Evolutionary conservation across 177 flowering plant genomes (phyloP).

Genomic region (Vitis hybrid): DNA sequence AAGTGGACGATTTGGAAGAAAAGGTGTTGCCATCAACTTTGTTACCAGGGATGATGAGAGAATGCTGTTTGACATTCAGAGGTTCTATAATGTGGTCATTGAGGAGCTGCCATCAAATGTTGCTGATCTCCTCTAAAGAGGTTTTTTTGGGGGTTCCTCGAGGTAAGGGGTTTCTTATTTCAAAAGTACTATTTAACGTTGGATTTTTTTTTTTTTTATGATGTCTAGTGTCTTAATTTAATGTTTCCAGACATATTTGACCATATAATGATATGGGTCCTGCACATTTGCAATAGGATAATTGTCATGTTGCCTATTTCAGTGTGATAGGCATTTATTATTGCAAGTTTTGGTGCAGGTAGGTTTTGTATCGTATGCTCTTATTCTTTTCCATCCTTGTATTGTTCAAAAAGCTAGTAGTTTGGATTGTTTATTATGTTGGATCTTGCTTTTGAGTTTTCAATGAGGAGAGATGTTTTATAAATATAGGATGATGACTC

Average conservation of each 20-base stretch:
- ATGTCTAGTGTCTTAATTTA: slow-evolving; percentile 17
- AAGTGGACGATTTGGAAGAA: slow-evolving; percentile 88
- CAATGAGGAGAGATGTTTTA: not conserved
- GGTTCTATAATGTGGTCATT: slow-evolving; percentile 76
- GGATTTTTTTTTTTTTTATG: slow-evolving; percentile 3
- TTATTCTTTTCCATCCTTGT: not conserved
- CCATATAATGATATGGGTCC: slow-evolving; percentile 21
- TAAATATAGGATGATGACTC: not conserved
- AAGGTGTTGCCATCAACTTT: slow-evolving; percentile 89
- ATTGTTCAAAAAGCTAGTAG: not conserved
- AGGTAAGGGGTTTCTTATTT: slow-evolving; percentile 21
- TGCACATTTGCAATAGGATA: slow-evolving; percentile 22
- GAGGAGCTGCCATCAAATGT: slow-evolving; percentile 89
- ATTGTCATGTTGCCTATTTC: not conserved
- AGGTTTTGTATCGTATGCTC: slow-evolving; percentile 10
- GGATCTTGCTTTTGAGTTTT: not conserved
- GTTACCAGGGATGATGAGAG: slow-evolving; percentile 78
- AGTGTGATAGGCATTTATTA: not conserved
- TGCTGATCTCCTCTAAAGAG: slow-evolving; percentile 74
- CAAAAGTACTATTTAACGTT: slow-evolving; percentile 25
- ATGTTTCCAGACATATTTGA: slow-evolving; percentile 20
- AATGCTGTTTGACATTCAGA: slow-evolving; percentile 85
- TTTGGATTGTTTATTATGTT: slow-evolving; percentile 1
- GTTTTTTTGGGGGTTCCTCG: slow-evolving; percentile 6
- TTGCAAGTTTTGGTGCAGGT: slow-evolving; percentile 16